Base-by-base conservation (phyloP, 140 eudicot species). In the Anethum foeniculum region DNA sequence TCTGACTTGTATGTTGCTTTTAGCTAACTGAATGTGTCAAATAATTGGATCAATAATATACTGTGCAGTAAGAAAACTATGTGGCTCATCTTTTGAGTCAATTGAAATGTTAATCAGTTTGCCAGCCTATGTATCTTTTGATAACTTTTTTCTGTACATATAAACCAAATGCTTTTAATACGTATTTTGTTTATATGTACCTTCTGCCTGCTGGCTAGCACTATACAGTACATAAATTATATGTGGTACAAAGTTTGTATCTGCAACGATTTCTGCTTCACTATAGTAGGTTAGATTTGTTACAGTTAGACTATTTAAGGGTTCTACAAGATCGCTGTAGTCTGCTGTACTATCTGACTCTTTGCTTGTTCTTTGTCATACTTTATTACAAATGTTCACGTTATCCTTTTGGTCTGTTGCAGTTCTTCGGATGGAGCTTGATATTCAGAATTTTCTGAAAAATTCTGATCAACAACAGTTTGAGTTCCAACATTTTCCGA, bases 341-440 rank as follows among this genome's bases (percentile, higher is more conserved):
- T 43, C 49, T 21, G 32, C 60, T 7, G 12, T 13, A 46, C 14
- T 75, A 75, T 75, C 32, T 13, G 13, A 52, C 78, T 46, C 38
- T 6, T 44, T 44, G n/a, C 38, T 46, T n/a, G 2, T 58, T 23
- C 11, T n/a, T 7, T 60, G 10, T 54, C 6, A 9, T 7, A 44
- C 58, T 5, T 3, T 14, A 23, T 14, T 75, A 28, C 41, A 47
- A 15, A 3, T 47, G 52, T 27, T 74, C 39, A 43, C 13, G 0
- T 15, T 27, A 19, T 71, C 6, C 38, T 14, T 64, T 34, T 30
- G 51, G 13, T 67, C 38, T 25, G 52, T 49, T 84, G 38, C 91
- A 90, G 97, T 95, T 86, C 91, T 92, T 52, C 85, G 98, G 46
- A 95, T 95, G 99, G 99, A 95, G 81, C 99, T 92, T 10, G 98